Conservation (phyloP, 768 basidiomycete species). For the Tremella mesenterica region DNA sequence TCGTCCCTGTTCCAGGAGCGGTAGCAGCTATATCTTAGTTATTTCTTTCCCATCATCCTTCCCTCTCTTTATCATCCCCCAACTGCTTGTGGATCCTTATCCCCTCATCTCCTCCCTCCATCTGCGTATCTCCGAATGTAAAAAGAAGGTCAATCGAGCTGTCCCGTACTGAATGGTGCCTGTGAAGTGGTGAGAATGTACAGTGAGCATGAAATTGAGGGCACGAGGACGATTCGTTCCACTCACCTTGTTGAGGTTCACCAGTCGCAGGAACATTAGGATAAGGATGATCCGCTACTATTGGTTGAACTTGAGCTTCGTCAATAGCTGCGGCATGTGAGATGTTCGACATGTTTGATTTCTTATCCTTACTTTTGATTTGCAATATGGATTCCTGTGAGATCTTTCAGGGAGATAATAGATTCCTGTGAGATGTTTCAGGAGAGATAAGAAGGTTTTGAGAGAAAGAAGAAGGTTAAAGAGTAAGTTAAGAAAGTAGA, state of each 20-base stretch:
- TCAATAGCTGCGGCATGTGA: not conserved
- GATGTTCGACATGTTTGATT: too few relatives aligned
- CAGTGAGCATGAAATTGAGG: not conserved
- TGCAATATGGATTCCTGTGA: too few relatives aligned
- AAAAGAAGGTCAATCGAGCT: not conserved
- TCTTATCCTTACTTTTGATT: too few relatives aligned
- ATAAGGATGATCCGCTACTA: constrained; percentile 23
- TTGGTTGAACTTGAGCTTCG: not conserved
- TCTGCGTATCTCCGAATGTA: too few relatives aligned
- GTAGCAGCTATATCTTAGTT: constrained; percentile 23
- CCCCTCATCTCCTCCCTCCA: too few relatives aligned
- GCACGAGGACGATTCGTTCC: not conserved
- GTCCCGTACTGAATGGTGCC: not conserved
- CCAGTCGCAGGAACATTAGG: constrained; percentile 21
- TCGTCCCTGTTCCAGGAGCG: constrained; percentile 27
- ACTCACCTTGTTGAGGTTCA: constrained; percentile 34
- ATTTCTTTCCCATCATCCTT: not conserved
- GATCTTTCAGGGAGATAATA: too few relatives aligned
- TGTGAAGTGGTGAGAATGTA: not conserved
- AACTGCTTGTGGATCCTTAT: too few relatives aligned
- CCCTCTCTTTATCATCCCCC: not conserved
- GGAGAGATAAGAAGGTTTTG: too few relatives aligned
- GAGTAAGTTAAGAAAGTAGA: too few relatives aligned
- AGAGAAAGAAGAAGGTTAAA: too few relatives aligned
- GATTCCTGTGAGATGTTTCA: too few relatives aligned